phyloP scores from a whole-genome alignment of 345 rosid species.

The Lepidium aucheri region DNA sequence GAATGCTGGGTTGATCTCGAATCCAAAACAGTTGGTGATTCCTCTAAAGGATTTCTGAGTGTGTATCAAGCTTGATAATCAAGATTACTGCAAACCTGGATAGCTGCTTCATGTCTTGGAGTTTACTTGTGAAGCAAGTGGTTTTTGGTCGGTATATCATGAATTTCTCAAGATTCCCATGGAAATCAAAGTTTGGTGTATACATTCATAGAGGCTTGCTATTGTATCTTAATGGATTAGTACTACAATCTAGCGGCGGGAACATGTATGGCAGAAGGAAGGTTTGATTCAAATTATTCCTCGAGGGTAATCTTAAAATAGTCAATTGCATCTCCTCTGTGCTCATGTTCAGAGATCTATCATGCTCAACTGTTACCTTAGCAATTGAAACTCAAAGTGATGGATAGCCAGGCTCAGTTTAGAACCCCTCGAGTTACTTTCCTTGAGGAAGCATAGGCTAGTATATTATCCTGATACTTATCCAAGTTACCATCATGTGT shows the following conservation, averaged over 20 bases:
- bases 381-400: not conserved
- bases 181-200: not conserved
- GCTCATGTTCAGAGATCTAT: not conserved
- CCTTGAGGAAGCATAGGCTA: not conserved
- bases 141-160: not conserved
- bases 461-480: not conserved
- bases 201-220: not conserved
- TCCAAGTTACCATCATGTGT: not conserved
- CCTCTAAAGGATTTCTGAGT: not conserved
- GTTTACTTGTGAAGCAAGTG: not conserved
- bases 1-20: not conserved
- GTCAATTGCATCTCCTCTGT: not conserved
- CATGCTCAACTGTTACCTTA: not conserved
- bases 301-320: not conserved
- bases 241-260: not conserved
- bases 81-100: not conserved
- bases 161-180: not conserved
- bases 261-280: not conserved
- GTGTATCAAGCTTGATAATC: not conserved
- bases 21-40: not conserved
- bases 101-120: not conserved
- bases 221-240: not conserved
- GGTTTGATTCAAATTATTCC: not conserved
- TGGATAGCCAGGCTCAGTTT: not conserved
- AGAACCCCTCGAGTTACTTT: not conserved